Conservation (phyloP, 2,329 filamentous ascomycete genomes). For the Huntiella decipiens region DNA sequence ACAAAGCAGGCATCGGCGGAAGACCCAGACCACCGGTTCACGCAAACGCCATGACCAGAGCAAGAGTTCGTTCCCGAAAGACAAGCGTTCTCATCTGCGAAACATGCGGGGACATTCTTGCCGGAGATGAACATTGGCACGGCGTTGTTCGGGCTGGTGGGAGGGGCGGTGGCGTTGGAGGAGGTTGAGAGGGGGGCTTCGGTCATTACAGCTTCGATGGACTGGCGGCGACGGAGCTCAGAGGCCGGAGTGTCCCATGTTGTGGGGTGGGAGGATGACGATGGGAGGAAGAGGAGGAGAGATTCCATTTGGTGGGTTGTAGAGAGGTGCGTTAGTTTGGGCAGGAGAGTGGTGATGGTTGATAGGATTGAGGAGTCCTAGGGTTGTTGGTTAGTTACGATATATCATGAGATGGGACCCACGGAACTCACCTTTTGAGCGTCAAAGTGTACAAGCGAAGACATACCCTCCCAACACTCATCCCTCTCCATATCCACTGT, state of each 20-base stretch:
- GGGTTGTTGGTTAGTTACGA: background rate
- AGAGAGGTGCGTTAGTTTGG: constrained; percentile 26
- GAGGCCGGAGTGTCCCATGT: constrained; percentile 23
- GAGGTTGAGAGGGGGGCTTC: constrained; percentile 11
- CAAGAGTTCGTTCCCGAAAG: constrained; percentile 54
- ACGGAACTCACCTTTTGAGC: constrained; percentile 22
- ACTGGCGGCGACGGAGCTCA: constrained; percentile 29
- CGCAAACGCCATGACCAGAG: constrained; percentile 63
- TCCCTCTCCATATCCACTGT: constrained; percentile 24
- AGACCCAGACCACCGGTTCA: constrained; percentile 38
- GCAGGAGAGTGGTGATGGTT: constrained; percentile 25
- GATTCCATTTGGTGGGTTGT: constrained; percentile 34
- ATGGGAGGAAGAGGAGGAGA: constrained; percentile 35
- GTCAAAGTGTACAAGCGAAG: constrained; percentile 26
- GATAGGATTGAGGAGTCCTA: constrained; percentile 25
- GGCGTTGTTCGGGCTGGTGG: constrained; percentile 11
- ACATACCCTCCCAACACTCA: constrained; percentile 26
- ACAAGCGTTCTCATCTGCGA: constrained; percentile 51
- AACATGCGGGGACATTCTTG: constrained; percentile 49
- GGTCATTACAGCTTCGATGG: constrained; percentile 14
- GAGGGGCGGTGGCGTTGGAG: constrained; percentile 7
- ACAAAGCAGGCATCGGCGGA: constrained; percentile 45
- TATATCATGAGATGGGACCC: background rate
- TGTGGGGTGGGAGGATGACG: constrained; percentile 21
- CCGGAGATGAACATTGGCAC: constrained; percentile 15